A percentile compares a stretch with the other conserved stretches of the same genome.
Evolutionary conservation across 2,329 filamentous ascomycete genomes (phyloP).

Genomic region (Alternaria alternata): DNA sequence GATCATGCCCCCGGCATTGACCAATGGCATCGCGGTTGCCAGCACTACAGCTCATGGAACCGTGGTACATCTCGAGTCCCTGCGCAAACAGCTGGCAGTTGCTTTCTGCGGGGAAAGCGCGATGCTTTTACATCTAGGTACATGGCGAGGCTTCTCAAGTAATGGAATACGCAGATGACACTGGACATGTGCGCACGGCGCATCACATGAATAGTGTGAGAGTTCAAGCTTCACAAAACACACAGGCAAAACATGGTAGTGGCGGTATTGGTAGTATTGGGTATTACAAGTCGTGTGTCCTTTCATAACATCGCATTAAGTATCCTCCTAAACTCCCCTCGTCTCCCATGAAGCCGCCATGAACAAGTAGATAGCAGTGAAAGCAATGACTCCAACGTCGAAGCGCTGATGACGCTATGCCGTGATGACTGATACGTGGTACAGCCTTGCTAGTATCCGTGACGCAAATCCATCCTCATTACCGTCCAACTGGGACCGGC

Average conservation of each 20-base stretch:
- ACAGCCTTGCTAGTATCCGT: conserved; percentile 25
- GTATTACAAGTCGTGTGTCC: conserved; percentile 47
- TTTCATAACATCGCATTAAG: conserved; percentile 48
- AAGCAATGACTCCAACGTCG: conserved; percentile 36
- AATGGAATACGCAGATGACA: not conserved
- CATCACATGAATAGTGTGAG: not conserved
- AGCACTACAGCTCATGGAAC: not conserved
- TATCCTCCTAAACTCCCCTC: conserved; percentile 28
- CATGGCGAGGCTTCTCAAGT: not conserved
- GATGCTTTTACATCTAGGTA: not conserved
- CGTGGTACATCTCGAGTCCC: not conserved
- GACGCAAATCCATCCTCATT: conserved; percentile 33
- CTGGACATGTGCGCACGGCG: not conserved
- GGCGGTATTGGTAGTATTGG: conserved; percentile 33
- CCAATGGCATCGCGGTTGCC: conserved; percentile 25
- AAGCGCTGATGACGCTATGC: conserved; percentile 35
- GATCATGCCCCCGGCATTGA: conserved; percentile 31
- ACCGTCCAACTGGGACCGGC: conserved; percentile 38
- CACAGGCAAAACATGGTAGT: conserved; percentile 15
- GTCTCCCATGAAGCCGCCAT: conserved; percentile 23
- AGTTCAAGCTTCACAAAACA: not conserved
- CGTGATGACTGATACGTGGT: conserved; percentile 21
- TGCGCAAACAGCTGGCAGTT: conserved; percentile 1
- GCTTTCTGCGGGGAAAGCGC: not conserved
- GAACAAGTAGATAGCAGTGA: conserved; percentile 29